These are phyloP conservation scores for Adansonia rubrostipa DNA, from an alignment of 441 rosid species.

Conservation along the genomic window DNA sequence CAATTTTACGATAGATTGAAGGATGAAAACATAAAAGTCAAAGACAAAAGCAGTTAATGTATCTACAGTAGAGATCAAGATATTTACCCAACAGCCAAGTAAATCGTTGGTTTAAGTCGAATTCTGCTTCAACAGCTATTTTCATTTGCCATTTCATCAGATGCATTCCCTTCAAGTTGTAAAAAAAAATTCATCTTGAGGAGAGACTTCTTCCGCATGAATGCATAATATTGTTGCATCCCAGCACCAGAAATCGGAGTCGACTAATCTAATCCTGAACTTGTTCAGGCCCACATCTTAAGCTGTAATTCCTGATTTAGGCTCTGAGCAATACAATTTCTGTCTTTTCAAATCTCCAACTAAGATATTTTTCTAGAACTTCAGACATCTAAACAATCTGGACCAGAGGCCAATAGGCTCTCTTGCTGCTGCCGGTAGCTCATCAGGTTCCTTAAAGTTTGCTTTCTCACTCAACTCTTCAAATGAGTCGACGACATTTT, in stretches of 20 bases:
- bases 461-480: constrained; percentile 59
- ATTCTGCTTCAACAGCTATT: not conserved
- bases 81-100: not conserved
- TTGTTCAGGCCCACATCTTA: not conserved
- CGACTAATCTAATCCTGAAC: not conserved
- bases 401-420: constrained; percentile 40
- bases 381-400: constrained; percentile 38
- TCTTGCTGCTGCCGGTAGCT: constrained; percentile 21
- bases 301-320: not conserved
- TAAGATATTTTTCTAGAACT: constrained; percentile 24
- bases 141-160: not conserved
- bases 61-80: not conserved
- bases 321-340: not conserved
- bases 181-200: not conserved
- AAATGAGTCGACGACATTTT: constrained; percentile 55
- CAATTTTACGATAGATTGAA: not conserved
- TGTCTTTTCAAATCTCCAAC: not conserved
- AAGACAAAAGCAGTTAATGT: not conserved
- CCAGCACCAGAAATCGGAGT: not conserved
- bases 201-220: not conserved
- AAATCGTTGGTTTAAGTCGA: not conserved
- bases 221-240: not conserved
- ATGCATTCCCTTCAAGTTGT: not conserved
- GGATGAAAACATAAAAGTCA: not conserved
- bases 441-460: constrained; percentile 64